Evolutionary conservation across 164 flowering plant genomes (phyloP).

Genomic region (Tinospora cordifolia): DNA sequence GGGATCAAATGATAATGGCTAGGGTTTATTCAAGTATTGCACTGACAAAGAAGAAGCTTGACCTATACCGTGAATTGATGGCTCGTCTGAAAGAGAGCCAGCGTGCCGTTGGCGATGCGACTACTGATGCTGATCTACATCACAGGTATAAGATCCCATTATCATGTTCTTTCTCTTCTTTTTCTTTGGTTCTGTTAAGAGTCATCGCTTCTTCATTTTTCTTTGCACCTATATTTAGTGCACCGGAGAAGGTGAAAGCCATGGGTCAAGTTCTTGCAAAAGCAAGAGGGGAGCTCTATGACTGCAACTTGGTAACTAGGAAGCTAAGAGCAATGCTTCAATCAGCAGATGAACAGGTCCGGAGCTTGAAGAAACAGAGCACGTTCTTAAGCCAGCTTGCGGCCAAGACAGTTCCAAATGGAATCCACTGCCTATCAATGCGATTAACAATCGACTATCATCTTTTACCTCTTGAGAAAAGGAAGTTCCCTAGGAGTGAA

Average conservation of each 20-base stretch:
- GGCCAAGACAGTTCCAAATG: constrained; percentile 95
- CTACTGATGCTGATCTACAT: constrained; percentile 69
- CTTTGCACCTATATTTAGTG: constrained; percentile 35
- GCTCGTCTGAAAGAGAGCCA: constrained; percentile 80
- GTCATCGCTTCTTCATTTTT: neutral
- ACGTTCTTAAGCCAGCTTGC: constrained; percentile 94
- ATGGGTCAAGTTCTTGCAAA: constrained; percentile 91
- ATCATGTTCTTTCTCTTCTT: neutral
- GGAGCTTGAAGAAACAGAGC: constrained; percentile 96
- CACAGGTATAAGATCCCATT: constrained; percentile 42
- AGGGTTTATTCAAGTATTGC: constrained; percentile 84
- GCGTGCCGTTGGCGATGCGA: constrained; percentile 75
- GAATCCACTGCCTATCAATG: constrained; percentile 91
- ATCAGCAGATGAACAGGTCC: constrained; percentile 92
- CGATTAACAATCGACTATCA: constrained; percentile 89
- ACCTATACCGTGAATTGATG: constrained; percentile 53
- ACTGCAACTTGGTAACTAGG: constrained; percentile 83
- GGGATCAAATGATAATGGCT: constrained; percentile 96
- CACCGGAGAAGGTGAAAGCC: constrained; percentile 67
- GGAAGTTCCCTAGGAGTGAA: constrained; percentile 80
- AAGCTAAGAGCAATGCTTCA: constrained; percentile 97
- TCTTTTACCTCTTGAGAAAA: constrained; percentile 76
- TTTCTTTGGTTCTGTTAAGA: neutral
- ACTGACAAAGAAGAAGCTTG: constrained; percentile 61
- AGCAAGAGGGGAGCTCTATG: constrained; percentile 74